Base-by-base conservation (phyloP, 2,329 filamentous ascomycete species). In the Myriosclerotinia duriaeana region DNA sequence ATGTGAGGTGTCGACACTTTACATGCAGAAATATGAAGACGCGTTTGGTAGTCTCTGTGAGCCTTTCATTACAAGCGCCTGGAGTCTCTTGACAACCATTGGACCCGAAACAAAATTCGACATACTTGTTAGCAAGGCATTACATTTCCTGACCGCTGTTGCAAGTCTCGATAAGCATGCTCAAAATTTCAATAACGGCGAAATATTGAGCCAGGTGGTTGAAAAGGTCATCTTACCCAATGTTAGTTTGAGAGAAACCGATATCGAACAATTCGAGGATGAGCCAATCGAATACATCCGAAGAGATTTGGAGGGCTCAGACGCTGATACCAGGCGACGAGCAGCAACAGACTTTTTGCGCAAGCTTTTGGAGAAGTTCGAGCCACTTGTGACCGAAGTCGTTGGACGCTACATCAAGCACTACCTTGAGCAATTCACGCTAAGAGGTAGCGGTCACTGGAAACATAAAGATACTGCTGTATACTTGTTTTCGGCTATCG, bases 201-300 rank as follows among this genome's bases (percentile, higher is more conserved):
- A 85, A 5, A 89, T 92, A 3, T 81, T 98, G 46, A 87, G 88
- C 22, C 90, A 97, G 77, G 91, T 99, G 64, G 91, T 97, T 12
- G 93, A 98, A 77, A 97, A 97, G 80, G 95, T 98, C 67, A 91
- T 99, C 66, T 80, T 99, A 70, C 94, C 95, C 12, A 99, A 99
- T 74, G 87, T 99, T 67, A 90, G 90, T 20, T 81, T 99, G 68
- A 88, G 96, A 71, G 95, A 97, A 74, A 95, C 93, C 0, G 96
- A 99, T 71, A 85, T 97, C 65, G 95, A 99, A 77, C 85, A 97
- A 71, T 98, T 99, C 73, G 95, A 99, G 77, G 96, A 99, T 76
- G 96, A 99, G 80, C 95, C 95, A 0, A 99, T 99, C 71, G 95
- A 99, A 78, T 99, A 96, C 76, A 99, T 99, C 75, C 87, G 95